These are phyloP conservation scores for Gillenia trifoliata DNA, from an alignment of 306 rosid species.

Conservation along the genomic window DNA sequence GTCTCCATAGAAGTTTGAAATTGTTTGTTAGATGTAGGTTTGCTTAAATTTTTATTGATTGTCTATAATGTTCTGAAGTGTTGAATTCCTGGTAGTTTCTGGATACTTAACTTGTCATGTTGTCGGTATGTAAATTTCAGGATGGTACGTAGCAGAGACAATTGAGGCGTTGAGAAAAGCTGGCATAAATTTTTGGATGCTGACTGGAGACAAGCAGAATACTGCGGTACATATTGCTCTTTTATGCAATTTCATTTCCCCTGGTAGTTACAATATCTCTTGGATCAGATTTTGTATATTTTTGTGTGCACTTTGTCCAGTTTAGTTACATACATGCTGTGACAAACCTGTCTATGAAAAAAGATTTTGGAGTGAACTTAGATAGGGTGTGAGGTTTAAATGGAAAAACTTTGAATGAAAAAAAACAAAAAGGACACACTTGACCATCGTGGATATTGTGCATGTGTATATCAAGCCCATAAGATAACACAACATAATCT, in stretches of 20 bases:
- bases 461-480: too few relatives aligned
- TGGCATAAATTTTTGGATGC: conserved; percentile 99
- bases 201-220: conserved; percentile 96
- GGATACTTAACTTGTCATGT: neutral
- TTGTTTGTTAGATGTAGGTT: conserved; percentile 1
- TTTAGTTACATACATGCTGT: conserved; percentile 12
- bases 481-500: too few relatives aligned
- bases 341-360: neutral
- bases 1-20: conserved; percentile 9
- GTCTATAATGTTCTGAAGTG: neutral
- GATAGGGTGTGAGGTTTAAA: too few relatives aligned
- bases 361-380: too few relatives aligned
- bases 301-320: neutral
- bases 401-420: too few relatives aligned
- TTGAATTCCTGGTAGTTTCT: neutral
- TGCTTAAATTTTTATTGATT: neutral
- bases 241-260: conserved; percentile 92
- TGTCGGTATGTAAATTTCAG: conserved; percentile 30
- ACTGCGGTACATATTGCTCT: conserved; percentile 98
- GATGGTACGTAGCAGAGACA: conserved; percentile 98
- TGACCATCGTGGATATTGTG: too few relatives aligned
- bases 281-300: neutral
- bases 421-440: too few relatives aligned
- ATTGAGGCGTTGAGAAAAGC: conserved; percentile 90
- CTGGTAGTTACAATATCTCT: conserved; percentile 50